Evolutionary conservation across 208 protist genomes (phyloP).

Genomic region (Trypanosoma scelopori): DNA sequence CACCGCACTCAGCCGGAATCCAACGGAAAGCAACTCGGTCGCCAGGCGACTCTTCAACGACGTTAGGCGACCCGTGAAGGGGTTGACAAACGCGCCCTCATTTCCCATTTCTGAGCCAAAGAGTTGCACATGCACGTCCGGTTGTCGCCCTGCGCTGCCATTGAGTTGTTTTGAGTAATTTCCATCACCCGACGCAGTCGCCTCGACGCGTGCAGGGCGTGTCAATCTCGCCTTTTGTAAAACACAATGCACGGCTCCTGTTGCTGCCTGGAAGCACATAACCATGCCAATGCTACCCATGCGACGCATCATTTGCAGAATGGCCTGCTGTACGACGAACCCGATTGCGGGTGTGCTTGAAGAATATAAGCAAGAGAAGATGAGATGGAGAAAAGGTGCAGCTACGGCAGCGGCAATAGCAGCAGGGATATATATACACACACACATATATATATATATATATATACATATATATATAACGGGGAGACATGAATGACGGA

Average conservation of each 20-base stretch:
- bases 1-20: constrained; percentile 44
- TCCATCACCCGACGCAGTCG: background rate
- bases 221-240: background rate
- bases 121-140: background rate
- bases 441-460: constrained; percentile 1
- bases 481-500: too few species aligned
- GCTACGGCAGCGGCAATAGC: background rate
- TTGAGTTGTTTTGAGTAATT: background rate
- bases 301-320: constrained; percentile 7
- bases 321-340: background rate
- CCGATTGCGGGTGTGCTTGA: too few species aligned
- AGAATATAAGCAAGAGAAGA: too few species aligned
- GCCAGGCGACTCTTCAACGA: constrained; percentile 19
- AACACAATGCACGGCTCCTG: background rate
- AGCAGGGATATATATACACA: background rate
- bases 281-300: background rate
- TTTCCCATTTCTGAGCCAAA: background rate
- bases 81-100: constrained; percentile 56
- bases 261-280: background rate
- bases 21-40: constrained; percentile 39
- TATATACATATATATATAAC: constrained; percentile 1
- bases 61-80: constrained; percentile 68
- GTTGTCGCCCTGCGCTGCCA: background rate
- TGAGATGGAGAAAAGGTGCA: too few species aligned
- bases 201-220: background rate